A percentile compares a stretch with the other conserved stretches of the same genome.
phyloP scores from a whole-genome alignment of 441 rosid genomes.

The Pelargonium fulgidum region DNA sequence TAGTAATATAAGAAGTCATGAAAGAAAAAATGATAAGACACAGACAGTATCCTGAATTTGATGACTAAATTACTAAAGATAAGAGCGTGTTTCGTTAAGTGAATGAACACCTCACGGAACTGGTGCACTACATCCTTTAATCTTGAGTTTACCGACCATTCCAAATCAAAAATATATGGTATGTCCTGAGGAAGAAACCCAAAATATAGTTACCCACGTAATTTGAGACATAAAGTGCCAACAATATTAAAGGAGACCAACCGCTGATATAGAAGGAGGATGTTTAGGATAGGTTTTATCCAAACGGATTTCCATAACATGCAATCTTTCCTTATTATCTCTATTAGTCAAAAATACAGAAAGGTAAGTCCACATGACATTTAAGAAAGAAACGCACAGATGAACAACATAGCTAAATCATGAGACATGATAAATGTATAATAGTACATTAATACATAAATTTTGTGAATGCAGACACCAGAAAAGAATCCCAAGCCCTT shows the following conservation, averaged over 20 bases:
- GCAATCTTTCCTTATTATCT: constrained; percentile 49
- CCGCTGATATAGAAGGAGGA: constrained; percentile 61
- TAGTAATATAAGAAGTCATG: constrained; percentile 3
- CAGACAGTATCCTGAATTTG: constrained; percentile 7
- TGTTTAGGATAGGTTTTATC: constrained; percentile 42
- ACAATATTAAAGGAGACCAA: constrained; percentile 27
- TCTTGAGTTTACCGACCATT: constrained; percentile 55
- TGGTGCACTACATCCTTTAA: constrained; percentile 57
- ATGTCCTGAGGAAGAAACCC: constrained; percentile 40
- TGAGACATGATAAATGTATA: background rate
- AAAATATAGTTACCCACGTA: constrained; percentile 12
- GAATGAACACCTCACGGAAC: constrained; percentile 42
- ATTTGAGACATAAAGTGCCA: background rate
- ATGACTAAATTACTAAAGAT: background rate
- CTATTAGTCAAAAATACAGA: constrained; percentile 31
- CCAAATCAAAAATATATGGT: constrained; percentile 44
- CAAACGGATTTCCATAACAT: constrained; percentile 51
- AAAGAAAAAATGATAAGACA: constrained; percentile 16
- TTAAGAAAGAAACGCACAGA: constrained; percentile 1
- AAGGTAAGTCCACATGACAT: background rate
- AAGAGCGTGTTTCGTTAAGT: constrained; percentile 10
- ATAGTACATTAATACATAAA: no score
- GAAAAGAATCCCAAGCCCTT: no score
- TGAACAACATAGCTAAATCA: constrained; percentile 8
- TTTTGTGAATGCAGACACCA: no score